Evolutionary conservation across 2,329 filamentous ascomycete genomes (phyloP), one percentile per base, ranked within the genome.

Genomic region (Tolypocladium capitatum): DNA sequence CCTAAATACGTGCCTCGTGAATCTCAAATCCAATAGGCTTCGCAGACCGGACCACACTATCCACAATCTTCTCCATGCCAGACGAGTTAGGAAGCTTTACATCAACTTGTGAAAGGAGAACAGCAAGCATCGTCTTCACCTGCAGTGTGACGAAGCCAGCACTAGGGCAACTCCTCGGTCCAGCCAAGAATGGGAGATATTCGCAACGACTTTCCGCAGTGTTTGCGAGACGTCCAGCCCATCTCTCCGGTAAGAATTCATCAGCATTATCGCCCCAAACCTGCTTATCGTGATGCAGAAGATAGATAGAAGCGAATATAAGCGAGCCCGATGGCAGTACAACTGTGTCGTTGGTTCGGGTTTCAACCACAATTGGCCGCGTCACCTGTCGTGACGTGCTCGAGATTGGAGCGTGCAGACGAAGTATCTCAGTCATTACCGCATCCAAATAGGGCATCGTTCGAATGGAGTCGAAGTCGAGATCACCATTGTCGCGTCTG

Each of bases 51-150:
- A 49, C 43, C 5, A 49, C 47, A 16, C 47, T 43, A 8, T 38
- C 47, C 10, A 49, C 18, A 11, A 18, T 13, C 47, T 46, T 49
- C 35, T 49, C 47, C 28, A 49, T 9, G 1, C n/a, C 31, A 14
- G 35, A 10, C 4, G 30, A 16, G 24, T 46, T 24, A 7, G 21
- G 18, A 16, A 49, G 21, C 14, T 43, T 31, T 10, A 49, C 28
- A 20, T 49, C 47, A 20, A 31, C 43, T 38, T 28, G 43, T 24
- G 35, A 28, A 14, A 49, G 36, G 14, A 49, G 36, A 3, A 24
- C 31, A 6, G 43, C 36, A 31, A 49, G 43, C 47, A 49, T 49
- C 21, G 43, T 49, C 43, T 49, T 49, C 13, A 49, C 11, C 43
- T 49, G 47, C n/a, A 49, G 24, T 18, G 36, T n/a, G 31, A 49